Evolutionary conservation across 495 filamentous ascomycete genomes (phyloP).

Genomic region (Penicillium taxi): DNA sequence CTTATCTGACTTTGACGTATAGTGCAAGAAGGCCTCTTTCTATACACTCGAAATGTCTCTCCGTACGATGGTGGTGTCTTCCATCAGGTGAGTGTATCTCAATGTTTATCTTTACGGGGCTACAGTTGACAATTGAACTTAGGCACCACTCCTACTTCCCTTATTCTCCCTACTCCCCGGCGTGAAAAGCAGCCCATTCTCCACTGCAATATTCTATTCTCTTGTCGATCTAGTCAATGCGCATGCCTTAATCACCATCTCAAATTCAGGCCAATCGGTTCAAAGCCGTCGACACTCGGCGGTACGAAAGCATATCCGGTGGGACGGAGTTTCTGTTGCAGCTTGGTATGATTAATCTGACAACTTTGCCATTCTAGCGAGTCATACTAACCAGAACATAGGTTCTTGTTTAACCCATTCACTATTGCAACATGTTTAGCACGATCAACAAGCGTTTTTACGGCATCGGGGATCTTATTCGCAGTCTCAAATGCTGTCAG

Average conservation of each 20-base stretch:
- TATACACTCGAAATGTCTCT: constrained; percentile 92
- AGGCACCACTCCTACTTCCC: constrained; percentile 85
- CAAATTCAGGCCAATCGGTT: constrained; percentile 70
- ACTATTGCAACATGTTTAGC: constrained; percentile 88
- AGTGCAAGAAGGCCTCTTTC: constrained; percentile 95
- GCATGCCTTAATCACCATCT: constrained; percentile 71
- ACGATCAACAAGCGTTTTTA: constrained; percentile 87
- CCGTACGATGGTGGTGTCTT: constrained; percentile 97
- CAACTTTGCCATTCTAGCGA: neutral
- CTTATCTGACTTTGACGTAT: constrained; percentile 2
- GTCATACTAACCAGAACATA: constrained; percentile 24
- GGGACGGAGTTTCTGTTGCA: constrained; percentile 67
- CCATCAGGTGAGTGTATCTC: constrained; percentile 58
- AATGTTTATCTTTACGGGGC: constrained; percentile 1
- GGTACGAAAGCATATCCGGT: constrained; percentile 65
- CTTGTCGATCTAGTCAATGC: constrained; percentile 76
- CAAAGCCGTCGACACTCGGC: constrained; percentile 68
- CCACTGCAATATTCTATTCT: constrained; percentile 74
- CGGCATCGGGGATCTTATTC: constrained; percentile 77
- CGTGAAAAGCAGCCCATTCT: constrained; percentile 52
- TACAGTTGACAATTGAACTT: constrained; percentile 4
- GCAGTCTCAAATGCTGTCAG: constrained; percentile 75
- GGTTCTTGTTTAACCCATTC: constrained; percentile 91
- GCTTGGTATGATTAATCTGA: constrained; percentile 63
- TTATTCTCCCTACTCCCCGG: constrained; percentile 82